Base-by-base conservation (phyloP, 1,284 basidiomycete genomes). In the Somion occarium region DNA sequence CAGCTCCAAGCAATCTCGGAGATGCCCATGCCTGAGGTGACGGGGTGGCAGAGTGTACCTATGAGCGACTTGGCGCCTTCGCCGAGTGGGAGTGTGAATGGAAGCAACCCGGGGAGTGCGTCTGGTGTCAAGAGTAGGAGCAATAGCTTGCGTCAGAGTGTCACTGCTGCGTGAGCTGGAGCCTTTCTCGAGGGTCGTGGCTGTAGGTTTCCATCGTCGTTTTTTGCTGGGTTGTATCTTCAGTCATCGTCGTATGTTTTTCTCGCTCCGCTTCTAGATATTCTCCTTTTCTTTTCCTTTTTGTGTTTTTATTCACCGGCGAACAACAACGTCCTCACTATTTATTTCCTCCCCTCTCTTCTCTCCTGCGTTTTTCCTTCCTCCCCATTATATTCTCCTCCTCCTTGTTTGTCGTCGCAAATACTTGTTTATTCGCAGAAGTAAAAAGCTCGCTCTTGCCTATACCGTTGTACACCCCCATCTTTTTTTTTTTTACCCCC, bases 31-130 rank as follows among this genome's bases (percentile, higher is more conserved):
- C 64, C 71, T 23, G 71, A 72, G 56, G 67, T 72, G 24, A 69
- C 69, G 15, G 71, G 71, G 34, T 73, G 72, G 72, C 72, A 73
- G 56, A 59, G 61, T 23, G 62, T 72, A 9, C 65, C 69, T 34
- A 53, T 68, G 46, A 48, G 59, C 20, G 69, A 69, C 50, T 54
- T 67, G 25, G 61, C 55, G 46, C 55, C 61, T 25, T 44, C 59
- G n/a, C 30, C 30, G 15, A 34, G 15, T 61, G 61, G 59, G 46
- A 38, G 3, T 37, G n/a, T 37, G n/a, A 46, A 46, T 26, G 44
- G 38, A 15, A 39, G 20, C 13, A 20, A 15, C 13, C 38, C 38
- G 3, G 38, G 20, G 34, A 37, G 43, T 24, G 19, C 19, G 19
- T 18, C 34, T 18, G 34, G 19, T 18, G 45, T 52, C 48, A 62